These are phyloP conservation scores for Colletotrichum chrysophilum DNA, from an alignment of 2,329 filamentous ascomycete genomes.

Conservation along the genomic window DNA sequence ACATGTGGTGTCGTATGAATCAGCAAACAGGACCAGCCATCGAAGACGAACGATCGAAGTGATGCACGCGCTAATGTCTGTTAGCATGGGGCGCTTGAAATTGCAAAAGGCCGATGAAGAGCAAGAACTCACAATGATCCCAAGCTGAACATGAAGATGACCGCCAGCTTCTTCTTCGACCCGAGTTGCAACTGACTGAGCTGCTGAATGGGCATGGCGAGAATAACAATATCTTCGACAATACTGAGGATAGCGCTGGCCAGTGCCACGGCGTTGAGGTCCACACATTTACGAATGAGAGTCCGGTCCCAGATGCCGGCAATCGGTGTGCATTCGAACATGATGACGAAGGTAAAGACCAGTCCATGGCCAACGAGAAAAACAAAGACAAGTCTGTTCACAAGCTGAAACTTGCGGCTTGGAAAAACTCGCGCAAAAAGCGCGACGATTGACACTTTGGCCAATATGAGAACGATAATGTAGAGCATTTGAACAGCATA, in stretches of 20 bases:
- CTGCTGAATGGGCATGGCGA: slow-evolving; percentile 18
- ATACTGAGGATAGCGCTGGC: slow-evolving; percentile 20
- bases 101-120: not conserved
- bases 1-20: slow-evolving; percentile 11
- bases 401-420: slow-evolving; percentile 13
- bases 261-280: slow-evolving; percentile 9
- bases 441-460: slow-evolving; percentile 28
- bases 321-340: slow-evolving; percentile 23
- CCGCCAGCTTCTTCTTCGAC: slow-evolving; percentile 14
- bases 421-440: slow-evolving; percentile 27
- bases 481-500: slow-evolving; percentile 27
- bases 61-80: slow-evolving; percentile 20
- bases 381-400: slow-evolving; percentile 9
- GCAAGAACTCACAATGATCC: slow-evolving; percentile 20
- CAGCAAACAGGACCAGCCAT: slow-evolving; percentile 11
- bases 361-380: slow-evolving; percentile 23
- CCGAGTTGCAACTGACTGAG: slow-evolving; percentile 13
- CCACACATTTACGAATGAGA: slow-evolving; percentile 8
- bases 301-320: slow-evolving; percentile 20
- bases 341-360: slow-evolving; percentile 26
- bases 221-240: slow-evolving; percentile 20
- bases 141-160: slow-evolving; percentile 21
- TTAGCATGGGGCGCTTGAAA: not conserved
- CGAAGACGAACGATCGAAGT: slow-evolving; percentile 19
- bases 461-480: slow-evolving; percentile 23